Evolutionary conservation across 2,329 filamentous ascomycete species (phyloP), one percentile per base, ranked within the genome.

Genomic region (Colletotrichum agaves): DNA sequence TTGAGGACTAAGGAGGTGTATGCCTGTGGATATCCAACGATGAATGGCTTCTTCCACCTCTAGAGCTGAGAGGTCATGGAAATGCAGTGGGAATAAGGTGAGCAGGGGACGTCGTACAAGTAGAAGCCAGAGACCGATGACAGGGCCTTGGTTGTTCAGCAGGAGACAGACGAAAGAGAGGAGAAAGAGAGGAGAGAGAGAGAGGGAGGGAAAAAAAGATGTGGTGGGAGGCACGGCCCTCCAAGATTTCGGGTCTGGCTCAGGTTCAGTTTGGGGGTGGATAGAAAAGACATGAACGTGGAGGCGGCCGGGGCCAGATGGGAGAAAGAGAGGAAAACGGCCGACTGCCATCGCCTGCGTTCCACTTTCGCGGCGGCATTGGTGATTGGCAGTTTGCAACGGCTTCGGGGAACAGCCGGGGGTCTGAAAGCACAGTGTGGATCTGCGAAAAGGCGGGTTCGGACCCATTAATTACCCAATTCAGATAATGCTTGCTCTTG

Each of bases 281-380:
- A 37, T 31, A 33, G 35, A 21, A 59, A 47, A 5, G 43, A 46
- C 31, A 23, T 21, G 56, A 33, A 41, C 41, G 50, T 66, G 63
- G 47, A 65, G 35, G 35, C 10, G 57, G 31, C 55, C 47, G 62
- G 63, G 63, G 63, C 43, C 37, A 52, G 21, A 58, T 43, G 31
- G 35, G 35, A 11, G 11, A 37, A 15, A 37, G 60, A 52, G 33
- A 64, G 50, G 53, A 23, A 64, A 44, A 55, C 53, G 53, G 39
- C 61, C 64, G 61, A 64, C 46, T 67, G 61, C 55, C 44, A 53
- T 59, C 12, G 41, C 44, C 44, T 31, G 35, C 31, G 46, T 41
- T 17, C 58, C 58, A 52, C 37, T 50, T 41, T 61, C 19, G 39
- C 46, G 17, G 27, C 59, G 46, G 55, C 33, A 64, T 64, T 67